Evolutionary conservation across 2,329 filamentous ascomycete genomes (phyloP).

Genomic region (Colletotrichum graminicola): DNA sequence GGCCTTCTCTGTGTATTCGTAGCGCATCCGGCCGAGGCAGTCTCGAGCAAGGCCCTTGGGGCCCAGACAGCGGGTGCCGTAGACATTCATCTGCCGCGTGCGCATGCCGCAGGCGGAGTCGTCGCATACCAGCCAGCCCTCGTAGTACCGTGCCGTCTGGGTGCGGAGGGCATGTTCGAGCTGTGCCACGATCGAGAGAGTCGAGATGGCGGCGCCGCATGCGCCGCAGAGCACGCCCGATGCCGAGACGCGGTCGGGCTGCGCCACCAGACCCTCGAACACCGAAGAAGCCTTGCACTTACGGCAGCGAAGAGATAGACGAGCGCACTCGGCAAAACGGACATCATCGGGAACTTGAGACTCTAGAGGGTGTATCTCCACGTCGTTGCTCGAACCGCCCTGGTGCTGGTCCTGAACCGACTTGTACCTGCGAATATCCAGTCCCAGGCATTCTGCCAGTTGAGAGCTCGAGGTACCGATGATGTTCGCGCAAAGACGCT

Average conservation of each 20-base stretch:
- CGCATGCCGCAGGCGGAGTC: conserved; percentile 88
- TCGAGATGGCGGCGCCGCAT: conserved; percentile 75
- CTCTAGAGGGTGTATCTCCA: conserved; percentile 90
- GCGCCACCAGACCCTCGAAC: conserved; percentile 80
- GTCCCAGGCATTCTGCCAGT: conserved; percentile 91
- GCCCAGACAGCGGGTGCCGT: conserved; percentile 89
- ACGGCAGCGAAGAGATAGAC: conserved; percentile 84
- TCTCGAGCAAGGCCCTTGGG: conserved; percentile 86
- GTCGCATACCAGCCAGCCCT: conserved; percentile 91
- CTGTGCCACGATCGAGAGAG: conserved; percentile 84
- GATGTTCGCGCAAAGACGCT: conserved; percentile 97
- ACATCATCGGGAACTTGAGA: conserved; percentile 93
- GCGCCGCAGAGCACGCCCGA: conserved; percentile 78
- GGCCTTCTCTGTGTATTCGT: conserved; percentile 88
- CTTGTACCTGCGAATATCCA: conserved; percentile 89
- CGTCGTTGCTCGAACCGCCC: conserved; percentile 64
- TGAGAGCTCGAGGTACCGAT: conserved; percentile 90
- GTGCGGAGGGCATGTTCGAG: conserved; percentile 85
- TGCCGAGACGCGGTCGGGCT: conserved; percentile 73
- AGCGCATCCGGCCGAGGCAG: conserved; percentile 88
- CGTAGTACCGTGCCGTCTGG: conserved; percentile 87
- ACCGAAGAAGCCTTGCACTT: conserved; percentile 78
- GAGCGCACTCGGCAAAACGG: conserved; percentile 85
- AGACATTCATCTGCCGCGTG: conserved; percentile 93
- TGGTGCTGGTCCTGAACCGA: conserved; percentile 59